Percentiles rank a stretch among this genome's conserved stretches.
Conservation (phyloP, 306 rosid genomes). For the Citrullus mucosospermus region DNA sequence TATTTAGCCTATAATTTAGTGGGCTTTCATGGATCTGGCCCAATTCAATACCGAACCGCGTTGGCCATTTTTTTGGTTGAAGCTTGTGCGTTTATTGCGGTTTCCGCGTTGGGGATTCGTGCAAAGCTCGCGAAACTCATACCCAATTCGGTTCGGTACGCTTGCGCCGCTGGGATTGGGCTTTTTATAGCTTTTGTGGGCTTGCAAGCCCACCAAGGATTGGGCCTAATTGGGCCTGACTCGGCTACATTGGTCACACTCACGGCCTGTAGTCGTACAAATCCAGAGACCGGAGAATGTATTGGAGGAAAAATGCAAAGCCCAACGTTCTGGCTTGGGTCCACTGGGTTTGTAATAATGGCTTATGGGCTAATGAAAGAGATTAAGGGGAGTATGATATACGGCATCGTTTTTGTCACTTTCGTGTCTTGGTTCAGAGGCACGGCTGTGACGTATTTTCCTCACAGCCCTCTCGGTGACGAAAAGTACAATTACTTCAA, state of each 20-base stretch:
- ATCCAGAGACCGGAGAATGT: conserved; percentile 66
- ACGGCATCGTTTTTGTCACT: conserved; percentile 73
- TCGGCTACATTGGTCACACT: conserved; percentile 50
- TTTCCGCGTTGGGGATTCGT: conserved; percentile 66
- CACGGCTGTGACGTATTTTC: conserved; percentile 65
- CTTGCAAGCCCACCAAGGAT: conserved; percentile 53
- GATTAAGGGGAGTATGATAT: conserved; percentile 76
- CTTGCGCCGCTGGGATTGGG: conserved; percentile 77
- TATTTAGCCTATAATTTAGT: conserved; percentile 66
- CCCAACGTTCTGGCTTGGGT: conserved; percentile 73
- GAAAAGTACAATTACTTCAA: conserved; percentile 44
- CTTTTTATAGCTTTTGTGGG: conserved; percentile 93
- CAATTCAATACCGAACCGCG: conserved; percentile 57
- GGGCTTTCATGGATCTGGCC: conserved; percentile 72
- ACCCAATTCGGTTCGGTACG: conserved; percentile 56
- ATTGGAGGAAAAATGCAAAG: conserved; percentile 49
- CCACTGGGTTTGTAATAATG: conserved; percentile 49
- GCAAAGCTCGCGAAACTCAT: conserved; percentile 67
- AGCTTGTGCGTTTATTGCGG: conserved; percentile 44
- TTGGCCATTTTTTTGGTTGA: conserved; percentile 52
- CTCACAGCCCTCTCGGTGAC: conserved; percentile 51
- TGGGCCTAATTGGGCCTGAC: conserved; percentile 81
- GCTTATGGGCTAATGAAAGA: conserved; percentile 58
- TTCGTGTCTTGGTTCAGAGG: conserved; percentile 66
- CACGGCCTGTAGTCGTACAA: conserved; percentile 40